Evolutionary conservation across 306 rosid species (phyloP).

Genomic region (Betula pendula): DNA sequence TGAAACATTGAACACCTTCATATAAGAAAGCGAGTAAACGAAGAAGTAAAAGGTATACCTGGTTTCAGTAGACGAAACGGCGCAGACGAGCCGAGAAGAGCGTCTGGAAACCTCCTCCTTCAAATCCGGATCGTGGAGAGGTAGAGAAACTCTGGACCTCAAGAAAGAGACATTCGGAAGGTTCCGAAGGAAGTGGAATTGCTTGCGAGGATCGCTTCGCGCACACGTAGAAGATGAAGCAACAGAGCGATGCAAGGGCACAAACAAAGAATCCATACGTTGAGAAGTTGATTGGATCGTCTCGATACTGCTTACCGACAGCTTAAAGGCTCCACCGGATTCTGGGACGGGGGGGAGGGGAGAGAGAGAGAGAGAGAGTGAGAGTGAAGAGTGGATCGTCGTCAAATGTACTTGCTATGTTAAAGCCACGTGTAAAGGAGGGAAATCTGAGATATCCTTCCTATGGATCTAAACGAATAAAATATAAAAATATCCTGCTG

Average conservation of each 20-base stretch:
- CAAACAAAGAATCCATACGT: background rate
- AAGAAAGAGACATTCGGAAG: background rate
- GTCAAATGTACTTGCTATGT: no score
- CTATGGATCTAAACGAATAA: no score
- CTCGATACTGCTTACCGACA: no score
- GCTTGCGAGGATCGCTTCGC: constrained; percentile 1
- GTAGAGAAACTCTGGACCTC: background rate
- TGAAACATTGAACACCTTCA: background rate
- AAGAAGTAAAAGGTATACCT: background rate
- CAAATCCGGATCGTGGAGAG: background rate
- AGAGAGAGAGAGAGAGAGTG: no score
- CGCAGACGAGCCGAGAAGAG: background rate
- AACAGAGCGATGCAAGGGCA: background rate
- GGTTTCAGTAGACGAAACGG: constrained; percentile 2
- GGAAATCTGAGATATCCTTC: no score
- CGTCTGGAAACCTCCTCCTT: background rate
- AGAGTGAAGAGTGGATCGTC: no score
- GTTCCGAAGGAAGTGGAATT: background rate
- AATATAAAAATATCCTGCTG: no score
- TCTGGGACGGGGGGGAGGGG: no score
- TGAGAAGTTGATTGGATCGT: background rate
- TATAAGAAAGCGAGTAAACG: background rate
- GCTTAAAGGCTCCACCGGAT: no score
- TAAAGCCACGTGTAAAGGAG: no score
- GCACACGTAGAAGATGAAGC: background rate